These are phyloP conservation scores for Picea abies DNA, from an alignment of 83 land plant genomes.

Conservation along the genomic window DNA sequence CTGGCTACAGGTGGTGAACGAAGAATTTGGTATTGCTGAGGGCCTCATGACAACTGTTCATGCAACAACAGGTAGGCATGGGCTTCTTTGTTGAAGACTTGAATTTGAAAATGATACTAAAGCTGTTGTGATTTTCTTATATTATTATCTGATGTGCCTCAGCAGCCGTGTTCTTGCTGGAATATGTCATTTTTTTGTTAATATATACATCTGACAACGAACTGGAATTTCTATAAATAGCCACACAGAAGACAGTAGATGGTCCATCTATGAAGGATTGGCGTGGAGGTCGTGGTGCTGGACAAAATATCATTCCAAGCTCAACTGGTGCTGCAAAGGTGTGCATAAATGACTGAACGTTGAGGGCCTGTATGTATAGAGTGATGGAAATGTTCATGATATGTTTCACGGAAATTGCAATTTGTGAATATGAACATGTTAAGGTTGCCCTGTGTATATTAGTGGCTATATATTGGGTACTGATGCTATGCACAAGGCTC, in stretches of 20 bases:
- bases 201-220: background rate
- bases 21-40: conserved; percentile 88
- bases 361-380: background rate
- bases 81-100: background rate
- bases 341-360: background rate
- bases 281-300: conserved; percentile 98
- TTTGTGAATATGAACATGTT: background rate
- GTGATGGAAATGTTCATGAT: background rate
- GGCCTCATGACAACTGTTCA: conserved; percentile 99
- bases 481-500: too few relatives aligned
- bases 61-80: conserved; percentile 88
- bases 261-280: conserved; percentile 99
- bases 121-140: background rate
- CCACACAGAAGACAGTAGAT: conserved; percentile 98
- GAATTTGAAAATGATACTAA: background rate
- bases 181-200: too few relatives aligned
- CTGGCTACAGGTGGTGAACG: conserved; percentile 78
- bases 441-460: too few relatives aligned
- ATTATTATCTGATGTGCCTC: too few relatives aligned
- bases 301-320: conserved; percentile 95
- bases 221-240: conserved; percentile 30
- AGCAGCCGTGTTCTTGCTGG: too few relatives aligned
- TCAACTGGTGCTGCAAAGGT: conserved; percentile 99
- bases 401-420: background rate
- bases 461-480: too few relatives aligned